phyloP scores from a whole-genome alignment of 2,329 filamentous ascomycete species.

The Trichocomaceae sp. region DNA sequence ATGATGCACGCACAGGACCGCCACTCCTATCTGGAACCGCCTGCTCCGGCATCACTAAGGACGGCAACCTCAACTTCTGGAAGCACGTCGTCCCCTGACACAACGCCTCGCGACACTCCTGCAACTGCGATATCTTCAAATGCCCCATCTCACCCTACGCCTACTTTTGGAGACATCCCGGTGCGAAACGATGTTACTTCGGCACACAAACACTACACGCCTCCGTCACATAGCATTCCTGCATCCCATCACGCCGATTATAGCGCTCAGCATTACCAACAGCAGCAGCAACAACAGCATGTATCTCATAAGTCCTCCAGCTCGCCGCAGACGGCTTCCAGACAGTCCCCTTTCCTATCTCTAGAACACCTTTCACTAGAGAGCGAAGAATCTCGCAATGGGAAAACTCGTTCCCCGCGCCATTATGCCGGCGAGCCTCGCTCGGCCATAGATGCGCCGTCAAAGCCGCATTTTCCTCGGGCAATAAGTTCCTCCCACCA shows the following conservation, averaged over 20 bases:
- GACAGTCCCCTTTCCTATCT: slow-evolving; percentile 30
- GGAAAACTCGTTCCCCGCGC: slow-evolving; percentile 24
- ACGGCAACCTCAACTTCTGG: slow-evolving; percentile 10
- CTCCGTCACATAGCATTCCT: not conserved
- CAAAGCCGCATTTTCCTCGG: slow-evolving; percentile 34
- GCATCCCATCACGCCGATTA: slow-evolving; percentile 3
- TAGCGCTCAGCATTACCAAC: not conserved
- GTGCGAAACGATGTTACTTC: slow-evolving; percentile 40
- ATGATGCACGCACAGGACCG: slow-evolving; percentile 94
- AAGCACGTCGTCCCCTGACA: slow-evolving; percentile 13
- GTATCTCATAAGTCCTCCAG: slow-evolving; percentile 14
- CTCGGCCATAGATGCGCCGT: slow-evolving; percentile 33
- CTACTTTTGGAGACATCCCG: slow-evolving; percentile 67
- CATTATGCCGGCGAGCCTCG: slow-evolving; percentile 28
- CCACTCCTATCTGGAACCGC: slow-evolving; percentile 84
- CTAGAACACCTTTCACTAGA: slow-evolving; percentile 42
- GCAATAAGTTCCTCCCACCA: slow-evolving; percentile 33
- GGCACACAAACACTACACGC: slow-evolving; percentile 19
- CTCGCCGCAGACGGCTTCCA: slow-evolving; percentile 8
- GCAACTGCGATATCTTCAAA: slow-evolving; percentile 34
- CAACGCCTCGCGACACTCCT: slow-evolving; percentile 15
- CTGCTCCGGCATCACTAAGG: slow-evolving; percentile 65
- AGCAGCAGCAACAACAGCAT: slow-evolving; percentile 5
- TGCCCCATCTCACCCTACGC: slow-evolving; percentile 45
- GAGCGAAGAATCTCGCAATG: slow-evolving; percentile 29